Conservation (phyloP, 2,329 filamentous ascomycete species). For the Trichothecium sympodiale region DNA sequence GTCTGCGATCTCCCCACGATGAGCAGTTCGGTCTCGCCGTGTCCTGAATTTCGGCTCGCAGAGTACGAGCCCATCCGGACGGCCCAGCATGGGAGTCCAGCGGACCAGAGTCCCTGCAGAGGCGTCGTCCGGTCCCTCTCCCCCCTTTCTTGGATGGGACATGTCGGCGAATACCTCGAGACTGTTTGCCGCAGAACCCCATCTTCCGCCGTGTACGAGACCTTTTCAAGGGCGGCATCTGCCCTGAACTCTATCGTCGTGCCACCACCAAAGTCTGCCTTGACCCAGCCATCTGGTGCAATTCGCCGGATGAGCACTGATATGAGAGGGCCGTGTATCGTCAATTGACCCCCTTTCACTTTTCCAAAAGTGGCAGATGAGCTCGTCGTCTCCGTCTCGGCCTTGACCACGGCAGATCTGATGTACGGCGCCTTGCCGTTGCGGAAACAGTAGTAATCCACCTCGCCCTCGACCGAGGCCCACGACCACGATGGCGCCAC, state of each 20-base stretch:
- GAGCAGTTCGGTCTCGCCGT: too few species aligned
- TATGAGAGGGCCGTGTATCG: not conserved
- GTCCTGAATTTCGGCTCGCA: not conserved
- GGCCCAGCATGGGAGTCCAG: not conserved
- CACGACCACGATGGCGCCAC: conserved; percentile 14
- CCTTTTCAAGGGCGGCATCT: not conserved
- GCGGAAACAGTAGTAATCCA: conserved; percentile 14
- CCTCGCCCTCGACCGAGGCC: conserved; percentile 12
- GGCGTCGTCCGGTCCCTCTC: not conserved
- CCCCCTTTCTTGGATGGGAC: not conserved
- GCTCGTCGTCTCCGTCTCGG: not conserved
- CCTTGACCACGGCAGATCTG: not conserved
- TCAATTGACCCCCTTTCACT: not conserved
- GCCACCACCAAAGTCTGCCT: not conserved
- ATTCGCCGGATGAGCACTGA: not conserved
- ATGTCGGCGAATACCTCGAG: not conserved
- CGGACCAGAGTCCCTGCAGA: not conserved
- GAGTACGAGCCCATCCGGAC: not conserved
- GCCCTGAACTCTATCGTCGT: not conserved
- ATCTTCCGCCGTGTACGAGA: not conserved
- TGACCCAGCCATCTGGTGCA: not conserved
- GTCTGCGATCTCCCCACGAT: too few species aligned
- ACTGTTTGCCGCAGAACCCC: not conserved
- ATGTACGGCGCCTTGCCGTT: conserved; percentile 9
- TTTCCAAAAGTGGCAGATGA: not conserved